Percentiles rank a stretch among this genome's conserved stretches.
phyloP scores from a whole-genome alignment of 2,329 filamentous ascomycete species.

The Sarocladium kiliense region DNA sequence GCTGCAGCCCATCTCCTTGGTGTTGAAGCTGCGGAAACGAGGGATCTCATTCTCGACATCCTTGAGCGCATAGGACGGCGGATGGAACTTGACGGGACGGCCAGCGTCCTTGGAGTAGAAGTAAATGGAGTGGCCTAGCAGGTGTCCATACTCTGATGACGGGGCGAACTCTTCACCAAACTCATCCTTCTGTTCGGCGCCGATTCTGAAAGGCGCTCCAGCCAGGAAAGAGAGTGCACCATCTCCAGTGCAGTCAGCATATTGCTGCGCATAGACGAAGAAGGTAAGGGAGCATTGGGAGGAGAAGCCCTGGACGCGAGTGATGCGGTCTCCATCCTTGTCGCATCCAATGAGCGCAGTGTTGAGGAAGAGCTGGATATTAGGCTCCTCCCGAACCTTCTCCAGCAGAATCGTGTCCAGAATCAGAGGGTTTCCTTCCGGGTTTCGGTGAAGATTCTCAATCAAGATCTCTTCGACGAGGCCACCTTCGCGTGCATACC shows the following conservation, averaged over 20 bases:
- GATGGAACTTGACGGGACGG: constrained; percentile 17
- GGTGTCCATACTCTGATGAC: constrained; percentile 18
- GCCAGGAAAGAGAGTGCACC: constrained; percentile 18
- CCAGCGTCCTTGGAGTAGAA: constrained; percentile 20
- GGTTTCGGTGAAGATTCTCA: constrained; percentile 19
- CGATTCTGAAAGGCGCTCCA: constrained; percentile 19
- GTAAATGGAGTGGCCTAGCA: constrained; percentile 22
- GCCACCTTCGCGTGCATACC: constrained; percentile 19
- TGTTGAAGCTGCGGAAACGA: constrained; percentile 19
- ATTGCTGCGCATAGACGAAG: constrained; percentile 23
- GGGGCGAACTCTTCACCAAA: constrained; percentile 20
- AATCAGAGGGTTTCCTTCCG: constrained; percentile 20
- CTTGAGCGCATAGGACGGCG: constrained; percentile 18
- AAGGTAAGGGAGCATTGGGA: constrained; percentile 18
- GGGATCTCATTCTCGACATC: constrained; percentile 19
- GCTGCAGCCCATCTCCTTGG: constrained; percentile 20
- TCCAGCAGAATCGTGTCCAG: constrained; percentile 19
- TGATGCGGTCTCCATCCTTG: constrained; percentile 18
- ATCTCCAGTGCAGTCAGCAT: constrained; percentile 20
- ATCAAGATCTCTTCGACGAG: constrained; percentile 20
- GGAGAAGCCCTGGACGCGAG: constrained; percentile 17
- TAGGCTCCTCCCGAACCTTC: constrained; percentile 18
- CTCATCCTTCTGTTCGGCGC: constrained; percentile 18
- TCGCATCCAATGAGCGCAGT: constrained; percentile 17
- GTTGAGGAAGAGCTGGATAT: constrained; percentile 19